Base-by-base conservation (phyloP, 1,139 yeast genomes). In the Yamadazyma songkhlaensis region DNA sequence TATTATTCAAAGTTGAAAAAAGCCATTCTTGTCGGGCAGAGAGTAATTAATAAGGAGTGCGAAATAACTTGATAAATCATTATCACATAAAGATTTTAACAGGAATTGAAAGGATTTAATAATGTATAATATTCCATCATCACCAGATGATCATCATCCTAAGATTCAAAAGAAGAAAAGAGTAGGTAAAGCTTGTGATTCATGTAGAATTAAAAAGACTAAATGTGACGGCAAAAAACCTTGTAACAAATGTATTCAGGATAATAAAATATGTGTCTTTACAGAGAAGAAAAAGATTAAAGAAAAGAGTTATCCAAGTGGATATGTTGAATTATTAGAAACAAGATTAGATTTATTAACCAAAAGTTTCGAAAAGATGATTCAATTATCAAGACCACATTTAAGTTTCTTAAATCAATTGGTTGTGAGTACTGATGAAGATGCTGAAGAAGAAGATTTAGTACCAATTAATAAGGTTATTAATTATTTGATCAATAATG, bases 121-220 rank as follows among this genome's bases (percentile, higher is more conserved):
- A 9, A 31, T 36, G 32, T 31, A 23, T 25, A 38, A 29, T 32
- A 28, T 24, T 8, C 35, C 35, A 14, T 42, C 49, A 11, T 46
- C 49, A 8, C 50, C 51, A 5, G 52, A 48, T 20, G 52, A 48
- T 25, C 45, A 37, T 9, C 42, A 38, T 12, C 48, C 35, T 36
- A 51, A 43, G 40, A 39, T 33, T 33, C 54, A 39, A 20, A 72
- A 72, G 54, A 83, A 82, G 67, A 81, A 79, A 59, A 61, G 94
- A 44, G 92, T 84, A 6, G 86, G 87, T 29, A 84, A 83, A 54
- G 94, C 94, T 5, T 84, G 94, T 51, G 92, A 84, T 55, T 78
- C 84, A 37, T 84, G 94, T 59, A 68, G 90, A 36, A 75, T 82
- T 53, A 82, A 82, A 54, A 83, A 81, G 60, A 80, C 87, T 9